These are phyloP conservation scores for Sutorius eximius DNA, from an alignment of 1,284 basidiomycete genomes.

Conservation along the genomic window DNA sequence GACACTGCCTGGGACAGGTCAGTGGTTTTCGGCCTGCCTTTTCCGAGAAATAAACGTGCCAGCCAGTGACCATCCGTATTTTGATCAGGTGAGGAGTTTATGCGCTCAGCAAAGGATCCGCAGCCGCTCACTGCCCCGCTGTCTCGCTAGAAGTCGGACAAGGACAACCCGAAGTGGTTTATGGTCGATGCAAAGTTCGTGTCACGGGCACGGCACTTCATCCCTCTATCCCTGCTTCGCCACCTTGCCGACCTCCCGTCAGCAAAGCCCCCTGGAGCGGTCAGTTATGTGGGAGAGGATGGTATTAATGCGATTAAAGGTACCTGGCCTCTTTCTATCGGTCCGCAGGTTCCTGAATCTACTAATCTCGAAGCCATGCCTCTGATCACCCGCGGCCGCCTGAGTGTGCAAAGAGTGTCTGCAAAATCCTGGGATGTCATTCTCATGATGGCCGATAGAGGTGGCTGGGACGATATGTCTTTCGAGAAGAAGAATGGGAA, in stretches of 20 bases:
- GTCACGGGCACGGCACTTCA: slow-evolving; percentile 68
- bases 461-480: slow-evolving; percentile 63
- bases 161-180: slow-evolving; percentile 84
- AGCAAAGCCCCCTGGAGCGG: slow-evolving; percentile 45
- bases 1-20: slow-evolving; percentile 89
- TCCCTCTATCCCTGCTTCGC: slow-evolving; percentile 79
- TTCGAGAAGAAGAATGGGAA: slow-evolving; percentile 57
- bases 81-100: slow-evolving; percentile 61
- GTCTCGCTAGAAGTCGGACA: slow-evolving; percentile 65
- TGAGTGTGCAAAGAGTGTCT: slow-evolving; percentile 85
- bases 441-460: slow-evolving; percentile 63
- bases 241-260: slow-evolving; percentile 48
- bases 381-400: slow-evolving; percentile 78
- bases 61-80: slow-evolving; percentile 79
- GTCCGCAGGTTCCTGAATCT: neutral
- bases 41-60: slow-evolving; percentile 8
- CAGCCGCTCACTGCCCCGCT: slow-evolving; percentile 5
- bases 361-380: slow-evolving; percentile 63
- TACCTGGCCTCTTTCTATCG: slow-evolving; percentile 25
- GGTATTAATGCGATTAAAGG: slow-evolving; percentile 66
- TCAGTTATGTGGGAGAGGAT: slow-evolving; percentile 62
- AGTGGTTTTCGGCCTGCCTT: slow-evolving; percentile 28
- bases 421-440: slow-evolving; percentile 72
- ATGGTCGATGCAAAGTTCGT: slow-evolving; percentile 85
- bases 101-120: neutral